These are phyloP conservation scores for Penicillium cosmopolitanum DNA, from an alignment of 495 filamentous ascomycete genomes.

Conservation along the genomic window DNA sequence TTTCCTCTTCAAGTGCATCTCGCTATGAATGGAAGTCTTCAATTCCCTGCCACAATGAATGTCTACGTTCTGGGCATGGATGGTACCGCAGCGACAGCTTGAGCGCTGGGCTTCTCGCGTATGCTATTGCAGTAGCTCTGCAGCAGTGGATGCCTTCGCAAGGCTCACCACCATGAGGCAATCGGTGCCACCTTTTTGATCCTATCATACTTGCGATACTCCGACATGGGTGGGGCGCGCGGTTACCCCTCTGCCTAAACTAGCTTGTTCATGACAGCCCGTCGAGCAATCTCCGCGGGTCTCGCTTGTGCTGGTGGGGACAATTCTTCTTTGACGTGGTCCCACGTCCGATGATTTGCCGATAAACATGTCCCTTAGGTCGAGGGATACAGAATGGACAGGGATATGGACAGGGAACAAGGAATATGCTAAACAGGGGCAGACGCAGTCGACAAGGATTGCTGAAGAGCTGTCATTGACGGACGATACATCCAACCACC, in stretches of 20 bases:
- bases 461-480: background rate
- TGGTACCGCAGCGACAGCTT: background rate
- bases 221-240: background rate
- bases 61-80: background rate
- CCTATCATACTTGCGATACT: conserved; percentile 1
- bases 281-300: background rate
- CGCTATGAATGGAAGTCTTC: background rate
- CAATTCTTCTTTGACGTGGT: background rate
- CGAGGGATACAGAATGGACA: background rate
- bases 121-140: conserved; percentile 6
- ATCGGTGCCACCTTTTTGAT: background rate
- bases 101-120: conserved; percentile 1
- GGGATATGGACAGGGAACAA: background rate
- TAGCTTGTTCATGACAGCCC: background rate
- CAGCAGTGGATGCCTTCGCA: conserved; percentile 10
- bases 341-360: background rate
- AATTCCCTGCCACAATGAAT: background rate
- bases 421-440: background rate
- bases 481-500: background rate
- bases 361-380: background rate
- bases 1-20: background rate
- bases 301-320: conserved; percentile 1
- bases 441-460: background rate
- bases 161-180: conserved; percentile 6
- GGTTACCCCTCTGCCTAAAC: conserved; percentile 1